Evolutionary conservation across 441 rosid genomes (phyloP).

Genomic region (Brassica hybrid): DNA sequence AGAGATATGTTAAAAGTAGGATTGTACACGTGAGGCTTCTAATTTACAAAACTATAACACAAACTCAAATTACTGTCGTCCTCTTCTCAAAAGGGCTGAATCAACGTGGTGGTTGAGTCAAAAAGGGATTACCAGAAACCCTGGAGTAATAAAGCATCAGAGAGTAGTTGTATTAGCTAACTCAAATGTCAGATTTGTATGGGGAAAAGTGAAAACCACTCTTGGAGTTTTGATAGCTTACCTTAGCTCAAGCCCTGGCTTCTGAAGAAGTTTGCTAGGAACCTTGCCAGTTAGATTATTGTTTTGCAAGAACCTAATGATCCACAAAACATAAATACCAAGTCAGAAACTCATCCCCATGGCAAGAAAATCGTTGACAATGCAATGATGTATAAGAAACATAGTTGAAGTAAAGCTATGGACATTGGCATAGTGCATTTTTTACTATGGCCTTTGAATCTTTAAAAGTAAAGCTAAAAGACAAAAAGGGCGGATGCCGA

Average conservation of each 20-base stretch:
- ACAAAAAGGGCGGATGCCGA: too few relatives aligned
- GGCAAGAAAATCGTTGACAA: conserved; percentile 5
- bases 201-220: background rate
- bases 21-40: conserved; percentile 34
- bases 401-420: background rate
- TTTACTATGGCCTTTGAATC: conserved; percentile 21
- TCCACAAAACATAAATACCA: conserved; percentile 29
- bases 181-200: background rate
- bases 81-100: conserved; percentile 22
- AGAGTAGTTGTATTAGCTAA: conserved; percentile 17
- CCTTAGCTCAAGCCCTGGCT: conserved; percentile 65
- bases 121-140: conserved; percentile 65
- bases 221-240: conserved; percentile 37
- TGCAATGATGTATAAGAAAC: too few relatives aligned
- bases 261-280: conserved; percentile 59
- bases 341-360: background rate
- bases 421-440: conserved; percentile 5
- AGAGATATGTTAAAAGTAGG: conserved; percentile 29
- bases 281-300: conserved; percentile 76
- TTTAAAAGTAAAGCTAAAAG: conserved; percentile 26
- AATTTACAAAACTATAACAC: conserved; percentile 38
- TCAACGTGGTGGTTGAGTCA: conserved; percentile 49
- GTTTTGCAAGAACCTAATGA: conserved; percentile 74
- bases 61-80: conserved; percentile 31
- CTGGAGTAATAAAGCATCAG: conserved; percentile 45